Evolutionary conservation across 306 rosid species (phyloP).

Genomic region (Castanospermum australe): DNA sequence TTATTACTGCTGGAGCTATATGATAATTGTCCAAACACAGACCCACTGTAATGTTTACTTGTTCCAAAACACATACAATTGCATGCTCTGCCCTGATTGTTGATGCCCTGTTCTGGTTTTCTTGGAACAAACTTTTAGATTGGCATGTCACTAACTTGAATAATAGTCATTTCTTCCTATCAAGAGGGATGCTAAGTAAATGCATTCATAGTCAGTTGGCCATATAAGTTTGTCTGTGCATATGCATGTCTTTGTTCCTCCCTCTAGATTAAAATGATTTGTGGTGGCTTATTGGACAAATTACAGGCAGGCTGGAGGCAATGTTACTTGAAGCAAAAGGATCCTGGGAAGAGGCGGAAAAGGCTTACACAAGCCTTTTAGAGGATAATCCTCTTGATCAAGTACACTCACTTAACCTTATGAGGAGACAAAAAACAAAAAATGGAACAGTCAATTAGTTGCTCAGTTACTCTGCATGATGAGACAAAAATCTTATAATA

Average conservation of each 20-base stretch:
- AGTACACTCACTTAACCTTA: slow-evolving; percentile 36
- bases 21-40: not conserved
- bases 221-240: not conserved
- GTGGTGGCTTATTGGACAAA: slow-evolving; percentile 12
- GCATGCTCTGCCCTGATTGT: not conserved
- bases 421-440: not conserved
- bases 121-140: not conserved
- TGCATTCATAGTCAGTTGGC: not conserved
- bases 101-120: not conserved
- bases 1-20: not conserved
- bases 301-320: slow-evolving; percentile 67
- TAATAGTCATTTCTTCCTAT: not conserved
- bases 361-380: slow-evolving; percentile 66
- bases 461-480: slow-evolving; percentile 11
- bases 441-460: not conserved
- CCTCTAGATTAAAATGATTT: not conserved
- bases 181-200: not conserved
- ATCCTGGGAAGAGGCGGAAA: slow-evolving; percentile 70
- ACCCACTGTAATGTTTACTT: not conserved
- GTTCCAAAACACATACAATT: not conserved
- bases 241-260: not conserved
- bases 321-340: slow-evolving; percentile 79
- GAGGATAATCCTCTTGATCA: slow-evolving; percentile 74
- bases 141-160: not conserved
- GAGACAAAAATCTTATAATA: not conserved